Percentiles rank a stretch among this genome's conserved stretches.
phyloP scores from a whole-genome alignment of 2,329 filamentous ascomycete genomes.

The Alternaria infectoria region DNA sequence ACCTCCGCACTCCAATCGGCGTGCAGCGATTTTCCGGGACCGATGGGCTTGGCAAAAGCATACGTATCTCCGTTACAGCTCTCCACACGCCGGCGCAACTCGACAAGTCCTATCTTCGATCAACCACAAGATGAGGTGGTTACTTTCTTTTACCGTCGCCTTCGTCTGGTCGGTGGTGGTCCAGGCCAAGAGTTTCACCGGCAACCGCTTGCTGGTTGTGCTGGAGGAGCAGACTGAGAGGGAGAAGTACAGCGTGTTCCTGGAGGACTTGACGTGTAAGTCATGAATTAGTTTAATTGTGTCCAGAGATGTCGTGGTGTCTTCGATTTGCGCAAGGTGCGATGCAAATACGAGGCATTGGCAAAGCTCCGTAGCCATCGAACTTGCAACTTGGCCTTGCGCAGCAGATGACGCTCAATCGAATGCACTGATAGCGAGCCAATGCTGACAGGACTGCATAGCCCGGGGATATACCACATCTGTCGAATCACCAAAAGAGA shows the following conservation, averaged over 20 bases:
- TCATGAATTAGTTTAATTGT: constrained; percentile 11
- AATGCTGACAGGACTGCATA: constrained; percentile 48
- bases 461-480: constrained; percentile 81
- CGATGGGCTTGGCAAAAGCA: constrained; percentile 45
- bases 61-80: constrained; percentile 43
- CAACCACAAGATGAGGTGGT: constrained; percentile 72
- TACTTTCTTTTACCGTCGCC: constrained; percentile 69
- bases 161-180: constrained; percentile 70
- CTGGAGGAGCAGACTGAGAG: constrained; percentile 83
- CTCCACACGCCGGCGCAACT: constrained; percentile 8
- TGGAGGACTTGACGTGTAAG: constrained; percentile 73
- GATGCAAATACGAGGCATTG: background rate
- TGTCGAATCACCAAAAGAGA: constrained; percentile 68
- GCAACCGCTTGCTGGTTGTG: constrained; percentile 82
- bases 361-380: constrained; percentile 4
- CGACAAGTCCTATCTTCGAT: constrained; percentile 27
- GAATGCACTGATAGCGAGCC: background rate
- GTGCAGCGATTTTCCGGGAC: constrained; percentile 31
- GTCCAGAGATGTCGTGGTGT: background rate
- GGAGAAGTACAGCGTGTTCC: constrained; percentile 81
- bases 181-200: constrained; percentile 78
- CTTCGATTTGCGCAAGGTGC: background rate
- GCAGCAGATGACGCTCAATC: background rate
- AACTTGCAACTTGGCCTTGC: constrained; percentile 16
- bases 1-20: constrained; percentile 23